phyloP scores from a whole-genome alignment of 1,284 basidiomycete species.

The Ganoderma boninense region DNA sequence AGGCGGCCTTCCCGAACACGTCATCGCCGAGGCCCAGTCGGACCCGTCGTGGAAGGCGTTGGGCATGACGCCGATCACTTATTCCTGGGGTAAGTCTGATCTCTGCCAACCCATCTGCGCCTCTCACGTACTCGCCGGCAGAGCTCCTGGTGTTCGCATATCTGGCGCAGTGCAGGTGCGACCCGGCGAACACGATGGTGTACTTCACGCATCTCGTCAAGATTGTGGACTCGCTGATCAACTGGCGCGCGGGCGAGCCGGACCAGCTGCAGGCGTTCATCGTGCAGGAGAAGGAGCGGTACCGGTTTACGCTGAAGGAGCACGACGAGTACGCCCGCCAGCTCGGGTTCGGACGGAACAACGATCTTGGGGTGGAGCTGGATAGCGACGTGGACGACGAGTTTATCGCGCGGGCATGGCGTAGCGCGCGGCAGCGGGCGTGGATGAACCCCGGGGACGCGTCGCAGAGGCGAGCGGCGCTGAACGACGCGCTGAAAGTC shows the following conservation, averaged over 20 bases:
- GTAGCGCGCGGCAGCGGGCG: conserved; percentile 64
- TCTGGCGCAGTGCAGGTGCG: conserved; percentile 79
- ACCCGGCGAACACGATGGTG: conserved; percentile 64
- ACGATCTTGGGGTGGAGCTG: conserved; percentile 66
- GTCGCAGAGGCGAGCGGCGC: conserved; percentile 50
- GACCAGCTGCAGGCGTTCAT: conserved; percentile 63
- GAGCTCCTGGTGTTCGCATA: conserved; percentile 80
- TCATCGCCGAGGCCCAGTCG: conserved; percentile 49
- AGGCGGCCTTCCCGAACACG: conserved; percentile 51
- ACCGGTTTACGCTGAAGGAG: conserved; percentile 52
- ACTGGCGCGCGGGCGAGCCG: conserved; percentile 51
- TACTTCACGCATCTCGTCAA: conserved; percentile 68
- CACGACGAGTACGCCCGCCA: conserved; percentile 34
- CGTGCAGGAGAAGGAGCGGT: conserved; percentile 65
- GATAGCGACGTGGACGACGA: conserved; percentile 72
- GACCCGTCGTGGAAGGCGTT: conserved; percentile 54
- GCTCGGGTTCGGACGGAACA: conserved; percentile 74
- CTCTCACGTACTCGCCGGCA: conserved; percentile 38
- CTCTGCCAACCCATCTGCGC: not conserved
- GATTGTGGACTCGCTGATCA: conserved; percentile 58
- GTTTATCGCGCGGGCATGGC: conserved; percentile 75
- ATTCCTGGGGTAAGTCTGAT: conserved; percentile 60
- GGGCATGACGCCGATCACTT: conserved; percentile 71
- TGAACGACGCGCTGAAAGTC: conserved; percentile 71
- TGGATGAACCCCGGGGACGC: conserved; percentile 61